Percentiles rank a stretch among this genome's conserved stretches.
Evolutionary conservation across 305 asterid genomes (phyloP).

Genomic region (Solanum hybrid): DNA sequence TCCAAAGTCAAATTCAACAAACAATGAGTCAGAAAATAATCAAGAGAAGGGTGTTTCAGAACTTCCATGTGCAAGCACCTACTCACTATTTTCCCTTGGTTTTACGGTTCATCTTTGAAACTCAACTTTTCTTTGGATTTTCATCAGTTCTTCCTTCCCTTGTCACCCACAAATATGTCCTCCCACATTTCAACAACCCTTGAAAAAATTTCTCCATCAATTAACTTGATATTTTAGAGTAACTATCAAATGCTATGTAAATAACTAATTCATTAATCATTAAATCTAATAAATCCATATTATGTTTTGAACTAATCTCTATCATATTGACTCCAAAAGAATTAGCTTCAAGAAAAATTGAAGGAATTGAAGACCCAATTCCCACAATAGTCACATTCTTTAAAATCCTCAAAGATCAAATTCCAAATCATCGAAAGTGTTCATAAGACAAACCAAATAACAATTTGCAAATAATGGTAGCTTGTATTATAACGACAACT

Average conservation of each 20-base stretch:
- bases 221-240: background rate
- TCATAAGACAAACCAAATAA: too few relatives aligned
- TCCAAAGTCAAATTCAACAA: constrained; percentile 30
- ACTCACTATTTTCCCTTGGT: constrained; percentile 16
- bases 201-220: background rate
- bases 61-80: constrained; percentile 37
- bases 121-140: background rate
- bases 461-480: too few relatives aligned
- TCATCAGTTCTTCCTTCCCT: background rate
- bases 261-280: background rate
- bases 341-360: background rate
- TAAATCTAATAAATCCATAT: background rate
- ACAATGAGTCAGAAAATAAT: constrained; percentile 27
- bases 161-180: constrained; percentile 14
- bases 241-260: background rate
- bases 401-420: background rate
- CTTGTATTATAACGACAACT: too few relatives aligned
- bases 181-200: constrained; percentile 1
- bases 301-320: background rate
- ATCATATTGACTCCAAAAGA: background rate
- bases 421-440: background rate
- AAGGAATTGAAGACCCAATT: constrained; percentile 13
- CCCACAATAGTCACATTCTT: background rate
- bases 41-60: constrained; percentile 15
- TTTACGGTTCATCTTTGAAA: constrained; percentile 7